Conservation (phyloP, 1,284 basidiomycete species). For the Austroboletus olivaceoglutinosus region DNA sequence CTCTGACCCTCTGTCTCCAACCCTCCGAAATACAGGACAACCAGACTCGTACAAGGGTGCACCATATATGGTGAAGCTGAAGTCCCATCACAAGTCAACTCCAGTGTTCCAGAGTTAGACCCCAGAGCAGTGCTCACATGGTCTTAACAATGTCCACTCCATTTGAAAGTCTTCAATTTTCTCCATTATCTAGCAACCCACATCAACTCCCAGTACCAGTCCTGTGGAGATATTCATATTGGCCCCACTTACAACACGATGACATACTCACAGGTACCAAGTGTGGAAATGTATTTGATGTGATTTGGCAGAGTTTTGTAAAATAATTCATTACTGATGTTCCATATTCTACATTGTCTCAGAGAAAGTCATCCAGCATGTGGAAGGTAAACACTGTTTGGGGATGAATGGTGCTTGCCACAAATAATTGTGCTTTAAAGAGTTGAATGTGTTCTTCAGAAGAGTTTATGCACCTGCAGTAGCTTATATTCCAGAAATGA, state of each 20-base stretch:
- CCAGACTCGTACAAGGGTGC: no score
- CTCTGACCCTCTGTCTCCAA: no score
- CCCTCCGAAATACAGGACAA: no score
- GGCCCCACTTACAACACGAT: no score
- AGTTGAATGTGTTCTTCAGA: slow-evolving; percentile 2
- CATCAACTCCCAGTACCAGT: slow-evolving; percentile 1
- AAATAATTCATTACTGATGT: no score
- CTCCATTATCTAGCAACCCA: neutral
- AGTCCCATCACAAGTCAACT: no score
- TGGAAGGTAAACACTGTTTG: slow-evolving; percentile 29
- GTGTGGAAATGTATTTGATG: slow-evolving; percentile 16
- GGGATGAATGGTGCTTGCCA: slow-evolving; percentile 18
- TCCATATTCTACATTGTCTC: neutral
- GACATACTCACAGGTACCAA: slow-evolving; percentile 10
- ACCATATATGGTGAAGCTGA: no score
- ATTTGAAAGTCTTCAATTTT: slow-evolving; percentile 1
- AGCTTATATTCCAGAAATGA: neutral
- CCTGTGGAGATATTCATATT: no score
- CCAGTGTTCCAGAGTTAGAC: no score
- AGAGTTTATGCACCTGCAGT: neutral
- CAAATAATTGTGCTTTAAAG: slow-evolving; percentile 17
- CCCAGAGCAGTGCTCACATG: no score
- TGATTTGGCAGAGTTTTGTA: no score
- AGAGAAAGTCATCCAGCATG: slow-evolving; percentile 26
- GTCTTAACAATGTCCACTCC: neutral